phyloP scores from a whole-genome alignment of 352 stramenopile species.

The Phytophthora pinifolia region DNA sequence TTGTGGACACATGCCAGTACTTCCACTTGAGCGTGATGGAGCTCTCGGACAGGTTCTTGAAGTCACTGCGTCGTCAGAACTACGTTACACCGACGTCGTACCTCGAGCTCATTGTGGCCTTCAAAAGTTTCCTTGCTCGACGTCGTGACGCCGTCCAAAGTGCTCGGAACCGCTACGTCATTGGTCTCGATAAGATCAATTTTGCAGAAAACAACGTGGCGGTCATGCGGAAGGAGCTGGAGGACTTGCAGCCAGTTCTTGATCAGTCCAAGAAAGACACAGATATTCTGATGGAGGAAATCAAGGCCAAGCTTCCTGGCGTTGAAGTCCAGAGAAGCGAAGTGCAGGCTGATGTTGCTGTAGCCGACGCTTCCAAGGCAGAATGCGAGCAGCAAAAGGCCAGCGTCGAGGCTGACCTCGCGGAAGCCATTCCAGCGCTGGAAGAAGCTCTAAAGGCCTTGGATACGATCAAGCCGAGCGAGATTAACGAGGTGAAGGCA shows the following conservation, averaged over 20 bases:
- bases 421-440: slow-evolving; percentile 91
- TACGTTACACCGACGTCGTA: slow-evolving; percentile 97
- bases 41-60: slow-evolving; percentile 84
- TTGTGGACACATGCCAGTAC: slow-evolving; percentile 92
- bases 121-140: slow-evolving; percentile 88
- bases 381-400: slow-evolving; percentile 90
- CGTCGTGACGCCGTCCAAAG: slow-evolving; percentile 83
- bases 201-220: slow-evolving; percentile 93
- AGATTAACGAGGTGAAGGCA: slow-evolving; percentile 94
- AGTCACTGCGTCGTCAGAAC: slow-evolving; percentile 87
- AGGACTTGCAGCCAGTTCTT: slow-evolving; percentile 93
- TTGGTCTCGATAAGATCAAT: slow-evolving; percentile 93
- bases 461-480: slow-evolving; percentile 90
- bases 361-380: slow-evolving; percentile 82
- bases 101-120: slow-evolving; percentile 93
- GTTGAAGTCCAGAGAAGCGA: slow-evolving; percentile 81
- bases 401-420: slow-evolving; percentile 89
- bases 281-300: slow-evolving; percentile 93
- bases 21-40: slow-evolving; percentile 92
- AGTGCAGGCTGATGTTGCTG: slow-evolving; percentile 80
- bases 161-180: slow-evolving; percentile 87
- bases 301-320: slow-evolving; percentile 91
- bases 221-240: slow-evolving; percentile 94
- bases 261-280: slow-evolving; percentile 92
- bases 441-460: slow-evolving; percentile 93